Evolutionary conservation across 305 asterid genomes (phyloP).

Genomic region (Lippia alba): DNA sequence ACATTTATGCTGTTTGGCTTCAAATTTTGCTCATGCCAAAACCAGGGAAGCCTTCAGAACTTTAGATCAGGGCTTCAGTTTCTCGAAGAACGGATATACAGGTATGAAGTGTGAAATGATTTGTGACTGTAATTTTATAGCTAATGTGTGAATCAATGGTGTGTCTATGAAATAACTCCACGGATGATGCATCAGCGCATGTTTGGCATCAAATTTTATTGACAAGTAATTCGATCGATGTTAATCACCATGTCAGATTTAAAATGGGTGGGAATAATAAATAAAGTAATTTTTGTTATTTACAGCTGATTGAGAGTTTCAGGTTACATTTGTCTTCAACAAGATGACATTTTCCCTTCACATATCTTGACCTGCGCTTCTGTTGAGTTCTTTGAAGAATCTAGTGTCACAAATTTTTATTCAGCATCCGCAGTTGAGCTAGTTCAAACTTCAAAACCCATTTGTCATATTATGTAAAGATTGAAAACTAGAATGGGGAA

Average conservation of each 20-base stretch:
- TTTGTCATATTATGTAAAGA: not conserved
- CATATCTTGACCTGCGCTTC: not conserved
- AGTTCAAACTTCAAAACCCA: not conserved
- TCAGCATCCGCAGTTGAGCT: not conserved
- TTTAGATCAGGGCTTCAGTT: slow-evolving; percentile 69
- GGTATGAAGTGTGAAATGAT: slow-evolving; percentile 40
- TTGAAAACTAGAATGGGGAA: slow-evolving; percentile 7
- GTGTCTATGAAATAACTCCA: not conserved
- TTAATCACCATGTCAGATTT: not conserved
- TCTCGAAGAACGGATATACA: slow-evolving; percentile 71
- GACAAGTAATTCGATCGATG: not conserved
- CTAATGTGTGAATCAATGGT: not conserved
- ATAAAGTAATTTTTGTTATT: not conserved
- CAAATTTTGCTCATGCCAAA: slow-evolving; percentile 66
- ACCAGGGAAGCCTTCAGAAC: slow-evolving; percentile 61
- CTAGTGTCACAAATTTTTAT: not conserved
- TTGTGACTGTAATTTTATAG: not conserved
- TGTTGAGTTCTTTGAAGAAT: not conserved
- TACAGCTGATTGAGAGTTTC: not conserved
- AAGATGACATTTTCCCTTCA: not conserved
- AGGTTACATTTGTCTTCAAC: not conserved
- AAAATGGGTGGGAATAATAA: not conserved
- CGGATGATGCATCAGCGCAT: slow-evolving; percentile 6
- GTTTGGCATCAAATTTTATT: not conserved
- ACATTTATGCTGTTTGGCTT: slow-evolving; percentile 74